A percentile compares a stretch with the other conserved stretches of the same genome.
Conservation (phyloP, 2,329 filamentous ascomycete genomes). For the Clarireedia paspali region DNA sequence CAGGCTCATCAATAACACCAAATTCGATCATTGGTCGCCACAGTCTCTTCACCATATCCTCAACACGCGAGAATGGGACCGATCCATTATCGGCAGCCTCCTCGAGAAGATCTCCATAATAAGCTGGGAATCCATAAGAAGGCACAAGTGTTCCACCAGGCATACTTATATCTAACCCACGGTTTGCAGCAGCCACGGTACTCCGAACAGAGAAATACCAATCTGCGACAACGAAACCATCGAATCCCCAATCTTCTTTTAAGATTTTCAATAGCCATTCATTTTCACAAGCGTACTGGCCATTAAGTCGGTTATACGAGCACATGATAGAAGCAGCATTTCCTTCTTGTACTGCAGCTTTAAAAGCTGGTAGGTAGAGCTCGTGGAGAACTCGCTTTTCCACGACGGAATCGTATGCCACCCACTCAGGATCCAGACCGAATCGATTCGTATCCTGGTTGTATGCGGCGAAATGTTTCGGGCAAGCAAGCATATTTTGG, state of each 20-base stretch:
- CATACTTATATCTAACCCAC: slow-evolving; percentile 62
- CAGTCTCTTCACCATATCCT: slow-evolving; percentile 53
- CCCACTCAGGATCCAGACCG: neutral
- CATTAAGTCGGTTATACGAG: slow-evolving; percentile 67
- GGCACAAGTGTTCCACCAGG: slow-evolving; percentile 9
- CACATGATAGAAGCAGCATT: slow-evolving; percentile 71
- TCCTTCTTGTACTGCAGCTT: slow-evolving; percentile 33
- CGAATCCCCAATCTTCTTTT: slow-evolving; percentile 78
- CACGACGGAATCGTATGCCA: neutral
- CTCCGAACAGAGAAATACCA: slow-evolving; percentile 78
- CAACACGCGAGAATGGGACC: slow-evolving; percentile 54
- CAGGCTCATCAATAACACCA: neutral
- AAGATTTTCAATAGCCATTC: slow-evolving; percentile 72
- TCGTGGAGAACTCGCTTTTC: neutral
- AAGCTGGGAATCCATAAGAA: slow-evolving; percentile 6
- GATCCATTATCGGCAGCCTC: slow-evolving; percentile 55
- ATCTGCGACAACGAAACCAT: slow-evolving; percentile 77
- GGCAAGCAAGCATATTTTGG: slow-evolving; percentile 33
- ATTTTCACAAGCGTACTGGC: slow-evolving; percentile 63
- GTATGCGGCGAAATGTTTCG: slow-evolving; percentile 40
- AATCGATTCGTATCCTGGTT: slow-evolving; percentile 29
- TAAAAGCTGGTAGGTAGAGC: neutral
- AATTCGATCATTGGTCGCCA: neutral
- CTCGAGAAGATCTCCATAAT: slow-evolving; percentile 27
- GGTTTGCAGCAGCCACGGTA: slow-evolving; percentile 68